phyloP scores from a whole-genome alignment of 2,329 filamentous ascomycete species.

The Arthroderma sp. region DNA sequence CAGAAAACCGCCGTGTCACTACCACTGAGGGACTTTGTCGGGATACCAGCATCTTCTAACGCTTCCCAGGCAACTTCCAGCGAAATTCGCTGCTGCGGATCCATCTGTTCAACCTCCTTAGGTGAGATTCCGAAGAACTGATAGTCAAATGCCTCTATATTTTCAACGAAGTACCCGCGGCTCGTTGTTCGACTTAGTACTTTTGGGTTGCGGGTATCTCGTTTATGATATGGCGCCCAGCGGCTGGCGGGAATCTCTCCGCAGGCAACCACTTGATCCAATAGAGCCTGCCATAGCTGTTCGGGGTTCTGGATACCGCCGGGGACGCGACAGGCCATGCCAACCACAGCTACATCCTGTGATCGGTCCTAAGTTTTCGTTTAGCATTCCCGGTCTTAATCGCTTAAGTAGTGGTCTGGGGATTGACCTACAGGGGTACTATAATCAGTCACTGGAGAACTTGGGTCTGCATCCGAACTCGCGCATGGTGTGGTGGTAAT shows the following conservation, averaged over 20 bases:
- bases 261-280: not conserved
- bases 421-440: not conserved
- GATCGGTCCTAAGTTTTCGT: not conserved
- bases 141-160: constrained; percentile 16
- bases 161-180: not conserved
- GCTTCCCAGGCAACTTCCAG: constrained; percentile 17
- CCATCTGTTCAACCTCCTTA: constrained; percentile 15
- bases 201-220: not conserved
- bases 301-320: not conserved
- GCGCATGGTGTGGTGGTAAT: not conserved
- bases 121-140: constrained; percentile 16
- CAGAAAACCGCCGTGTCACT: constrained; percentile 8
- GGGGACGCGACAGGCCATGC: constrained; percentile 4
- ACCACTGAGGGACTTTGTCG: not conserved
- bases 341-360: constrained; percentile 1
- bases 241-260: not conserved
- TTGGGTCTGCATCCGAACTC: not conserved
- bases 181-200: not conserved
- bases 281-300: not conserved
- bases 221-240: not conserved
- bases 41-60: constrained; percentile 11
- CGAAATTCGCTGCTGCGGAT: constrained; percentile 17
- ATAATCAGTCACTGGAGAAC: not conserved
- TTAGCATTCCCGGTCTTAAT: not conserved
- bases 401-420: not conserved